Percentiles rank a stretch among this genome's conserved stretches.
Conservation (phyloP, 2,329 filamentous ascomycete genomes). For the Raffaelea arxii region DNA sequence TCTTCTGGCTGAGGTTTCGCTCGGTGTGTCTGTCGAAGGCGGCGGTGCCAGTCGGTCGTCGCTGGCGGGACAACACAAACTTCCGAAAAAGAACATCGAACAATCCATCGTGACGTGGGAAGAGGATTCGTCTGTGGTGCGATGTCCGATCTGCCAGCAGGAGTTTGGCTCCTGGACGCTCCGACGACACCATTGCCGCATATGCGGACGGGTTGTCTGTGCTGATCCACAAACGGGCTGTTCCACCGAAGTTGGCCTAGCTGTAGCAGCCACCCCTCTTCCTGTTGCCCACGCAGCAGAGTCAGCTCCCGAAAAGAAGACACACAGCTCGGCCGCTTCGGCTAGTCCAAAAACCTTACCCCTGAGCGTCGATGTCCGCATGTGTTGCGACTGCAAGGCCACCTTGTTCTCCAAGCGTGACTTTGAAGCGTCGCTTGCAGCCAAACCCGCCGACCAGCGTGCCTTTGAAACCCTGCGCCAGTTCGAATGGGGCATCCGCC, state of each 20-base stretch:
- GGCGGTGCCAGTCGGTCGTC: slow-evolving; percentile 38
- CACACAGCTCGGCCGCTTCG: too few relatives aligned
- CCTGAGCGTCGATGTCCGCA: slow-evolving; percentile 61
- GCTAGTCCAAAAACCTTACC: background rate
- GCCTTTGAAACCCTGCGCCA: slow-evolving; percentile 77
- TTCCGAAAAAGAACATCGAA: slow-evolving; percentile 70
- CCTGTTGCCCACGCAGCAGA: background rate
- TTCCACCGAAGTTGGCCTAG: slow-evolving; percentile 70
- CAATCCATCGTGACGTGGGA: slow-evolving; percentile 94
- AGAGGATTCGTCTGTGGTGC: slow-evolving; percentile 69
- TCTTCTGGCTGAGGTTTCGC: slow-evolving; percentile 59
- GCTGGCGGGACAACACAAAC: slow-evolving; percentile 59
- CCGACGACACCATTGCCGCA: slow-evolving; percentile 84
- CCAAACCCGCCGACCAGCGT: slow-evolving; percentile 64
- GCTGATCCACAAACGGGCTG: slow-evolving; percentile 77
- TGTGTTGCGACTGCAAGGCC: slow-evolving; percentile 79
- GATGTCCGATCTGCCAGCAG: slow-evolving; percentile 92
- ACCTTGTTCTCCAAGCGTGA: slow-evolving; percentile 59
- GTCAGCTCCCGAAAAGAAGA: slow-evolving; percentile 20
- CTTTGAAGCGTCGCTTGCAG: slow-evolving; percentile 59
- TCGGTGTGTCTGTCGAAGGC: slow-evolving; percentile 19
- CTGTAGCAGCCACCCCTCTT: slow-evolving; percentile 10
- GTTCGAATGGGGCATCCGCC: slow-evolving; percentile 77
- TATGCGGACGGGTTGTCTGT: slow-evolving; percentile 89
- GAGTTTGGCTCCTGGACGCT: slow-evolving; percentile 92